These are phyloP conservation scores for Ganoderma lucidum DNA, from an alignment of 1,284 basidiomycete genomes.

Conservation along the genomic window DNA sequence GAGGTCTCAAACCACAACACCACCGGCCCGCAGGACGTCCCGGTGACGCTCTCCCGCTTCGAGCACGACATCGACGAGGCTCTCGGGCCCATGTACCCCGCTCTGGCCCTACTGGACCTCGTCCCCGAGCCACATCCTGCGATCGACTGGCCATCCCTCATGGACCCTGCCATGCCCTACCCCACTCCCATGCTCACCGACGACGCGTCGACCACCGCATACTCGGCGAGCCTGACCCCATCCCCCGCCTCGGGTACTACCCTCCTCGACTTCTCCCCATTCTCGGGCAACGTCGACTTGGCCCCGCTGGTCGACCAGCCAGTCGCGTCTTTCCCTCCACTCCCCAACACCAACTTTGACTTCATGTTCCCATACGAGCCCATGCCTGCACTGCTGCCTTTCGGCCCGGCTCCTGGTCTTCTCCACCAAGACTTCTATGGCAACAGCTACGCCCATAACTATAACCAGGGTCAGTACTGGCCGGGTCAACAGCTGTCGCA, in stretches of 20 bases:
- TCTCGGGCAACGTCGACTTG: not conserved
- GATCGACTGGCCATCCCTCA: not conserved
- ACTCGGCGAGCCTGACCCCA: not conserved
- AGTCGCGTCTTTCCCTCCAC: too few species aligned
- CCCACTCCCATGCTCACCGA: not conserved
- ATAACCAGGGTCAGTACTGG: constrained; percentile 3
- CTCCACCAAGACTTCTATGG: not conserved
- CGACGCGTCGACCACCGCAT: not conserved
- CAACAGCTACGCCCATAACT: not conserved
- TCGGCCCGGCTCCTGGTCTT: not conserved
- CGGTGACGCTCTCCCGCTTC: not conserved
- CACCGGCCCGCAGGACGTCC: constrained; percentile 1
- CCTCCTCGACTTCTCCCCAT: not conserved
- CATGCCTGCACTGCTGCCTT: not conserved
- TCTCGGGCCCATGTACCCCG: not conserved
- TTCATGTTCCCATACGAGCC: not conserved
- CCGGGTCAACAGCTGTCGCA: constrained; percentile 1
- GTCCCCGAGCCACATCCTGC: not conserved
- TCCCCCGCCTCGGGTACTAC: not conserved
- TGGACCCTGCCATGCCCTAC: not conserved
- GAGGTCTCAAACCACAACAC: not conserved
- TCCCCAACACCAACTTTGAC: not conserved
- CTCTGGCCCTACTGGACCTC: not conserved
- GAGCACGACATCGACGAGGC: constrained; percentile 4
- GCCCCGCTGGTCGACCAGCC: not conserved